Base-by-base conservation (phyloP, 306 rosid genomes). In the cucumber (Cucumis sativus) region DNA sequence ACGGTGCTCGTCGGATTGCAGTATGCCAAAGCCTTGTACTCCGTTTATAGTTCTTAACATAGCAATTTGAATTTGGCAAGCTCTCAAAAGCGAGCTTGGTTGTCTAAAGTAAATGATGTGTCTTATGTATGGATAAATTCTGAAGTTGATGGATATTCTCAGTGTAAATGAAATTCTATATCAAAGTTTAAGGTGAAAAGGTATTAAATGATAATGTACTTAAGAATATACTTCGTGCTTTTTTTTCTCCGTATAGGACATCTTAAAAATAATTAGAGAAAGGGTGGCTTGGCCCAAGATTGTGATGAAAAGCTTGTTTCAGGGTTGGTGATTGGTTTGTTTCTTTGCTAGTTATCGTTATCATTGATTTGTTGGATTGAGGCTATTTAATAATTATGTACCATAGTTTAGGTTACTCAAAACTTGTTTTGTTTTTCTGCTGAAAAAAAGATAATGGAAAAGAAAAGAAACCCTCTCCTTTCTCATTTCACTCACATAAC, bases 91-190 rank as follows among this genome's bases (percentile, higher is more conserved):
- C 8, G 45, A 72, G 76, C 76, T 72, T 72, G 45, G 76, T 70
- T 70, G 11, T 47, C 58, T 70, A 8, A 63, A 70, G 75, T 51
- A 51, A 72, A 72, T 72, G 59, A 70, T 47, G 25, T 3, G 75
- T 28, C 8, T 51, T 51, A 72, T 72, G 60, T 51, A 28, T 49
- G 75, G 21, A 70, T 45, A 23, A 51, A 49, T 28, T 45, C 10
- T 17, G 25, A 70, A 45, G 75, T 20, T 68, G 55, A 45, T n/a
- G 73, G 54, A 14, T 70, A 15, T 47, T 70, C 75, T 14, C 76
- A 5, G 76, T 71, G 76, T 72, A 72, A 72, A 72, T 72, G 76
- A 72, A 52, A 10, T 72, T 72, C 35, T 51, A 51, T 65, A 65
- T 71, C 76, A 47, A 71, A 25, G 60, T 49, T 49, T 30, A 13